Evolutionary conservation across 2,329 filamentous ascomycete genomes (phyloP), one percentile per base, ranked within the genome.

Genomic region (Seiridium unicorne): DNA sequence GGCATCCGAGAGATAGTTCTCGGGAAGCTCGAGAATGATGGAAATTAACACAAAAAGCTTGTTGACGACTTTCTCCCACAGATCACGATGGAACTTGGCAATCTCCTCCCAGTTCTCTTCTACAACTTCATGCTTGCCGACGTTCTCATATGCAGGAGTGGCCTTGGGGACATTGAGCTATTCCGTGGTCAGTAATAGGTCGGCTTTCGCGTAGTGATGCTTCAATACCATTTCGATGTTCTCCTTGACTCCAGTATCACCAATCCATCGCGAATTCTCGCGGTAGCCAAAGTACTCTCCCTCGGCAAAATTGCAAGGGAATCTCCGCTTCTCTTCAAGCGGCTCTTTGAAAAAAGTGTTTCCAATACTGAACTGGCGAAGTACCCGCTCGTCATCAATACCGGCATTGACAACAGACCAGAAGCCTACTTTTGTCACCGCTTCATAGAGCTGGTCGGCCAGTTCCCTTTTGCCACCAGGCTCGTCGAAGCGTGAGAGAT

Each of bases 31-130:
- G 18, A 70, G 65, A 10, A 70, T 66, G 38, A 65, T 62, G n/a
- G 83, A 79, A 59, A 85, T 81, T 6, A 85, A 75, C 0, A 76
- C 74, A 54, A 84, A 77, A 0, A 84, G 72, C 55, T 77, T 77
- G 32, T 76, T 71, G 2, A 82, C 75, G 10, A 82, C 74, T 49
- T 81, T 74, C 7, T 68, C 63, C 13, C 62, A 67, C 10, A 69
- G 47, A 9, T 64, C 63, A 26, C 64, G 61, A 18, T 68, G 67
- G 51, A 69, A 70, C 4, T 51, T 60, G 3, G 61, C 61, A 54
- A 70, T 70, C 62, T 70, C 69, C 2, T 64, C 64, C 60, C 62
- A 68, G 59, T 70, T 68, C 56, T 69, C 63, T 35, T 63, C 47
- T 31, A 69, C 64, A 11, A 68, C 55, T 26, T 63, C 62, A 38